These are phyloP conservation scores for Prunus campanulata DNA, from an alignment of 306 rosid genomes.

Conservation along the genomic window DNA sequence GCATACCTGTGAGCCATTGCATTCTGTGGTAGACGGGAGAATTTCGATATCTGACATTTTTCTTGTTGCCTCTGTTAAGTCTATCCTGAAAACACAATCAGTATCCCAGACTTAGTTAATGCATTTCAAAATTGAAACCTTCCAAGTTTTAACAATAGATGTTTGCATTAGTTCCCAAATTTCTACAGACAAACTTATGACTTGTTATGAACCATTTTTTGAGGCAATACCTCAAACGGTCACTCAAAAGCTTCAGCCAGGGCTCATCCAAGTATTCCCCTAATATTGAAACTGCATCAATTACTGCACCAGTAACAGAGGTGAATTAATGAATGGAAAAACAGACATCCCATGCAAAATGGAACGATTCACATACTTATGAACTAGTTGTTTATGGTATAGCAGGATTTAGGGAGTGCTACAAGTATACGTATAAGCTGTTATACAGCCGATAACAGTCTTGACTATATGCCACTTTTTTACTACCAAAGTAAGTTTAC, in stretches of 20 bases:
- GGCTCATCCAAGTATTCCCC: conserved; percentile 86
- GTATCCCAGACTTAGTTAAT: conserved; percentile 10
- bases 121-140: conserved; percentile 13
- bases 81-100: conserved; percentile 55
- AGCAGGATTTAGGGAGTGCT: background rate
- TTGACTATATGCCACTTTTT: background rate
- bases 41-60: conserved; percentile 40
- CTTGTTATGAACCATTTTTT: background rate
- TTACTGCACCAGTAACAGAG: conserved; percentile 59
- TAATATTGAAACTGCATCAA: conserved; percentile 77
- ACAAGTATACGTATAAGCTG: background rate
- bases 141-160: conserved; percentile 18
- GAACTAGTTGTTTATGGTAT: too few species aligned
- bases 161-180: background rate
- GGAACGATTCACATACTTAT: background rate
- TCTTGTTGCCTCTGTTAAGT: conserved; percentile 55
- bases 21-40: conserved; percentile 29
- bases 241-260: conserved; percentile 75
- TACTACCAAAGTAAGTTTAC: conserved; percentile 1
- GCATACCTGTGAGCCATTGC: conserved; percentile 46
- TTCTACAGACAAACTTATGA: background rate
- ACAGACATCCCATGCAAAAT: background rate
- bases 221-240: conserved; percentile 60
- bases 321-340: conserved; percentile 23
- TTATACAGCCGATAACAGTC: background rate